Conservation (phyloP, 1,284 basidiomycete genomes). For the Fereydounia khargensis region DNA sequence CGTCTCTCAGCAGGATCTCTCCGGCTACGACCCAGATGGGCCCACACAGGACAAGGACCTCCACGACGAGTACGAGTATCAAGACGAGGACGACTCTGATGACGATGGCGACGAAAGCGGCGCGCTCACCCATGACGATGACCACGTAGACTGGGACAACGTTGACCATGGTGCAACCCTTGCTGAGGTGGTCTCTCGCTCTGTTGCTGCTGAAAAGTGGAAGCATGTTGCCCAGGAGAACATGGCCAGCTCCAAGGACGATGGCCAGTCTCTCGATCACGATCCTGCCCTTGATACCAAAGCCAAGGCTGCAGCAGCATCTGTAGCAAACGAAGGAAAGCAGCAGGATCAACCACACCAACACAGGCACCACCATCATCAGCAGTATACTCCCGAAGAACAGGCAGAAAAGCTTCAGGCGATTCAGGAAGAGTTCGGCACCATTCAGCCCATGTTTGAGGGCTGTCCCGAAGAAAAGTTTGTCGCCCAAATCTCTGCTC, state of each 20-base stretch:
- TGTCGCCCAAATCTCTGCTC: conserved; percentile 22
- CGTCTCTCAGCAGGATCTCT: neutral
- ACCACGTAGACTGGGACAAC: neutral
- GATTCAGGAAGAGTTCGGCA: conserved; percentile 43
- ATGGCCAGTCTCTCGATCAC: neutral
- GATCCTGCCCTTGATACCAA: neutral
- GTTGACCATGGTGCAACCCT: neutral
- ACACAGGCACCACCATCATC: neutral
- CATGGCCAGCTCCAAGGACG: neutral
- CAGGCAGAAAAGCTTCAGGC: conserved; percentile 26
- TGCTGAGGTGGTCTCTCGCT: no score
- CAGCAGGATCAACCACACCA: neutral
- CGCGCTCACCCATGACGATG: neutral
- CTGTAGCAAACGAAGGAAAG: neutral
- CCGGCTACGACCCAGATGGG: neutral
- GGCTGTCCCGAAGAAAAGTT: conserved; percentile 32
- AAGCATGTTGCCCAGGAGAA: neutral
- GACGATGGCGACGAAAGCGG: neutral
- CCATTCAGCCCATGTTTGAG: conserved; percentile 11
- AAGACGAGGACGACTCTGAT: neutral
- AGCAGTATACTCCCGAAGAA: neutral
- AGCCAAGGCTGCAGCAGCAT: neutral
- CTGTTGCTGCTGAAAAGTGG: neutral
- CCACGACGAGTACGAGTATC: neutral
- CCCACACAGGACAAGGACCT: neutral